Evolutionary conservation across 495 filamentous ascomycete genomes (phyloP), one percentile per base, ranked within the genome.

Genomic region (Daldinia caldariorum): DNA sequence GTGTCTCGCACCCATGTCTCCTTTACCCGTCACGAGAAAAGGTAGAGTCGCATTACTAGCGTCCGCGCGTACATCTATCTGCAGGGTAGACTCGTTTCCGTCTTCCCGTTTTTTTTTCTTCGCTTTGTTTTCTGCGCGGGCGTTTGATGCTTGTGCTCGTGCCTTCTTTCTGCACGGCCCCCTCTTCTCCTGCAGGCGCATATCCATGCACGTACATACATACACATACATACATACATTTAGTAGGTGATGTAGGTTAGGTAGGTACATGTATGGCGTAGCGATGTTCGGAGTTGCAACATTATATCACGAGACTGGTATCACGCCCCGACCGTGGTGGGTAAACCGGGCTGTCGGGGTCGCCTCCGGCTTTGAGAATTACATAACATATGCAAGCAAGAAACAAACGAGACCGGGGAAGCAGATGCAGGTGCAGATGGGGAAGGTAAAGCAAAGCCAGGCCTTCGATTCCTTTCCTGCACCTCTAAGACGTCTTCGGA

Each of bases 251-350:
- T n/a, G n/a, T n/a, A n/a, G n/a, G n/a, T n/a, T n/a, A n/a, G n/a
- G n/a, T n/a, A 64, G 39, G 22, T 76, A 67, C 43, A 6, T 66
- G 59, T 8, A 14, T 57, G 55, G 26, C 43, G 41, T 65, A 65
- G 51, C 20, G 56, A 18, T 18, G 29, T 14, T 1, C 26, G 26
- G 18, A 37, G 51, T 22, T 69, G 66, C 55, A 63, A 69, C 66
- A 18, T 69, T 69, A 62, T 58, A 69, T 59, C 13, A 54, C 43
- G 16, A 0, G 49, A 49, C 38, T 58, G 16, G 50, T 58, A 58
- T 41, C 41, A 45, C 14, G 54, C 34, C 6, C 34, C 54, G 38
- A 29, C 61, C 50, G 38, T 13, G 35, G 12, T 35, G 7, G 37
- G 13, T 49, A 18, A 18, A 37, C 61, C 50, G 55, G 55, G 43